These are phyloP conservation scores for Sugiyamaella pinicola DNA, from an alignment of 1,139 yeast species.

Conservation along the genomic window DNA sequence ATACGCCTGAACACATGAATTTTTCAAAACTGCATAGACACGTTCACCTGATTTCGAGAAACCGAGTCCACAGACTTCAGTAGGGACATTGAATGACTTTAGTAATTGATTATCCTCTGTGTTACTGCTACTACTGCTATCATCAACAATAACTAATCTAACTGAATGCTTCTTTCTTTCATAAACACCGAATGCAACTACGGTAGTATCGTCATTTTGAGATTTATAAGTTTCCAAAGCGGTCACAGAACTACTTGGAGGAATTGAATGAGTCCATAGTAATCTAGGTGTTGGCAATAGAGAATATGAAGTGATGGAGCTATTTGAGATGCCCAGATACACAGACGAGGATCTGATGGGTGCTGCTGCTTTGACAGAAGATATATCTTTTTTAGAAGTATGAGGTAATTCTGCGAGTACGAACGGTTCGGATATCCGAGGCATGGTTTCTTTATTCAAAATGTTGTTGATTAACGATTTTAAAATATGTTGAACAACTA, in stretches of 20 bases:
- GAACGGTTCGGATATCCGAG: slow-evolving; percentile 42
- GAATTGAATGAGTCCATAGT: slow-evolving; percentile 69
- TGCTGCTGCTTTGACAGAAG: slow-evolving; percentile 13
- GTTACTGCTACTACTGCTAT: slow-evolving; percentile 16
- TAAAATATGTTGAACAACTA: not conserved
- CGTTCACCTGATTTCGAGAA: slow-evolving; percentile 14
- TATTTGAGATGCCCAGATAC: slow-evolving; percentile 72
- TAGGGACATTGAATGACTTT: slow-evolving; percentile 8
- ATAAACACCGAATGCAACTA: slow-evolving; percentile 33
- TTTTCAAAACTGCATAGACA: slow-evolving; percentile 28
- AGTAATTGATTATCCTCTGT: not conserved
- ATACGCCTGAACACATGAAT: slow-evolving; percentile 29
- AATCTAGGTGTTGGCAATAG: slow-evolving; percentile 81
- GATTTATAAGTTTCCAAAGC: slow-evolving; percentile 30
- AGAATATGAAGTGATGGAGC: slow-evolving; percentile 69
- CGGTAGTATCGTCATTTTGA: slow-evolving; percentile 15
- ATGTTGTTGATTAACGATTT: not conserved
- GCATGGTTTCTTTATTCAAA: slow-evolving; percentile 30
- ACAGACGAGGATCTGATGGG: slow-evolving; percentile 17
- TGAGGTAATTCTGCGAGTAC: slow-evolving; percentile 39
- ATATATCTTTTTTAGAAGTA: slow-evolving; percentile 27
- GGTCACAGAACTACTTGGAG: slow-evolving; percentile 58
- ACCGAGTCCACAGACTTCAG: slow-evolving; percentile 8
- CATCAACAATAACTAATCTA: slow-evolving; percentile 25
- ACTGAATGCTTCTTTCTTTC: slow-evolving; percentile 37